Base-by-base conservation (phyloP, 2,329 filamentous ascomycete species). In the Fusarium sp. region DNA sequence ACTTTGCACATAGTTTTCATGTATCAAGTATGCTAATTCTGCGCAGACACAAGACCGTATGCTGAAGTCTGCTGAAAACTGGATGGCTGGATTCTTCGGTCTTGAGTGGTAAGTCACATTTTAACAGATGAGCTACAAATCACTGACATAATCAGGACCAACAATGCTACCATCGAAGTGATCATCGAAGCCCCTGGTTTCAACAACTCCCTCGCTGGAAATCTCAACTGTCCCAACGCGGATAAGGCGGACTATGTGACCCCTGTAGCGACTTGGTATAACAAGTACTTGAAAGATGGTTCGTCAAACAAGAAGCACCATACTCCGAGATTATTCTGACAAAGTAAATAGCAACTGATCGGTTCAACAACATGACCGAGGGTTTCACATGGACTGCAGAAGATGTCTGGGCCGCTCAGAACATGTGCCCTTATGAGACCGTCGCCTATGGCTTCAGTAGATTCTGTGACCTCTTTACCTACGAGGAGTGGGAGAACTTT, bases 61-160 rank as follows among this genome's bases (percentile, higher is more conserved):
- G 92, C 82, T 91, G 24, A 90, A 94, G 77, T 91, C 87, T 42
- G 91, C 91, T 5, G 91, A 94, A 78, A 91, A 94, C 78, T 94
- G 93, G 79, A 81, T 94, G 76, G 90, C 91, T 8, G 92, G 92
- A 1, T 94, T 94, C 81, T 94, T 94, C 75, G 92, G 92, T 1
- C 84, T 93, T 0, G 87, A 91, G 49, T 94, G 91, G 84, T 85
- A 73, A 32, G 79, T 27, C 22, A 3, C 15, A 6, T 12, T 11
- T 8, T 14, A 9, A 30, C 22, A 12, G n/a, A 12, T 20, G 24
- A 15, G 20, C 8, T 25, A 20, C n/a, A 30, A 10, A 38, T 27
- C 34, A 42, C 40, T 73, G 15, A 75, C 59, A 8, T 14, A 20
- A 8, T 18, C 25, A 85, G 83, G 91, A 85, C 89, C 2, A 85